phyloP scores from a whole-genome alignment of 75 land plant species.

The Cupressus sempervirens region DNA sequence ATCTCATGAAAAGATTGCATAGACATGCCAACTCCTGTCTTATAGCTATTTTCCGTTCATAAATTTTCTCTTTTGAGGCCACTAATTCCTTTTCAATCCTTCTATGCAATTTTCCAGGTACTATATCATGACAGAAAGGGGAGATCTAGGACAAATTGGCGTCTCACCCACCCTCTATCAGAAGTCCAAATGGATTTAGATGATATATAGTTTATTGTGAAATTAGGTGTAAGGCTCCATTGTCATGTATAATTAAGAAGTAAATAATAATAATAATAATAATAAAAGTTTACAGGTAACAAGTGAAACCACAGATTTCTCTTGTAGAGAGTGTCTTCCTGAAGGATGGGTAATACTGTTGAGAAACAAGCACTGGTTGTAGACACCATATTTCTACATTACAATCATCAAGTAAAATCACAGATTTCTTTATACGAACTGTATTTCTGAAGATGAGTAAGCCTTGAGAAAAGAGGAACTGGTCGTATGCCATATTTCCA shows the following conservation, averaged over 20 bases:
- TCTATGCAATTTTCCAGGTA: slow-evolving; percentile 6
- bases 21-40: background rate
- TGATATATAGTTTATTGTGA: background rate
- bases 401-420: background rate
- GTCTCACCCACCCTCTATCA: slow-evolving; percentile 13
- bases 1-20: background rate
- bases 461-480: too few relatives aligned
- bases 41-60: background rate
- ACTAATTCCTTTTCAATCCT: background rate
- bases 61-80: background rate
- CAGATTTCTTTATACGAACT: too few relatives aligned
- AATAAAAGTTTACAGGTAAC: background rate
- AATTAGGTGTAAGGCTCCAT: background rate
- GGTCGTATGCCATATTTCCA: background rate
- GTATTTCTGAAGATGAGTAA: background rate
- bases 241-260: background rate
- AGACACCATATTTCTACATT: background rate
- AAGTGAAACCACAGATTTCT: background rate
- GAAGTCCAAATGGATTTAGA: slow-evolving; percentile 4
- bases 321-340: background rate
- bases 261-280: background rate
- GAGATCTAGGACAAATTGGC: slow-evolving; percentile 7
- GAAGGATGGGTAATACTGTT: background rate
- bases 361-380: background rate
- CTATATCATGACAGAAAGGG: slow-evolving; percentile 7